Conservation (phyloP, 768 basidiomycete species). For the Imleria badia region DNA sequence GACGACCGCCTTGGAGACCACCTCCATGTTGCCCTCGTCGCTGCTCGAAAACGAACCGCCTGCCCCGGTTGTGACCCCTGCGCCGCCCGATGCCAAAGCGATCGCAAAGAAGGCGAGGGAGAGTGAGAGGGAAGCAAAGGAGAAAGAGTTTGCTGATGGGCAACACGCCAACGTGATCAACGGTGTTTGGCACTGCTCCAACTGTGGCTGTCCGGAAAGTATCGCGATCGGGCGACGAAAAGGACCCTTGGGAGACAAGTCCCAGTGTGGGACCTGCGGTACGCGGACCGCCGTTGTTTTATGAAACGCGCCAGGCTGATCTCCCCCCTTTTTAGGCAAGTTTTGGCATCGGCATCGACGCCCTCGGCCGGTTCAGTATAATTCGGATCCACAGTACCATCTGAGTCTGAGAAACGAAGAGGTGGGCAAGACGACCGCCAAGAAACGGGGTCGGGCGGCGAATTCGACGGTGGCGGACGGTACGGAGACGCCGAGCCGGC, state of each 20-base stretch:
- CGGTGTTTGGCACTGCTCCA: constrained; percentile 93
- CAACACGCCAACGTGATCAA: constrained; percentile 81
- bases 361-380: constrained; percentile 80
- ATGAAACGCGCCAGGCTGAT: constrained; percentile 4
- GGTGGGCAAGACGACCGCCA: constrained; percentile 48
- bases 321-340: constrained; percentile 58
- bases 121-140: constrained; percentile 78
- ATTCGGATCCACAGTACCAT: constrained; percentile 72
- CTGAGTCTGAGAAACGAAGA: constrained; percentile 58
- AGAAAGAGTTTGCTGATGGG: constrained; percentile 78
- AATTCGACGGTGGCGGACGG: constrained; percentile 35
- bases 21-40: constrained; percentile 49
- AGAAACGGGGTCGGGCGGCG: constrained; percentile 43
- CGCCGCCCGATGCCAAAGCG: constrained; percentile 49
- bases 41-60: constrained; percentile 64
- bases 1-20: constrained; percentile 67
- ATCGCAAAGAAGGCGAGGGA: constrained; percentile 68
- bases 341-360: constrained; percentile 87
- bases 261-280: constrained; percentile 93
- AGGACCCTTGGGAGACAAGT: constrained; percentile 87
- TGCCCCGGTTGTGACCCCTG: constrained; percentile 24
- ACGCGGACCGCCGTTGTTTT: constrained; percentile 31
- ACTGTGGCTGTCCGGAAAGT: constrained; percentile 87
- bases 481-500: constrained; percentile 52
- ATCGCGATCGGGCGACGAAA: constrained; percentile 85